Evolutionary conservation across 768 basidiomycete species (phyloP), one percentile per base, ranked within the genome.

Genomic region (Leucocoprinus sp.): DNA sequence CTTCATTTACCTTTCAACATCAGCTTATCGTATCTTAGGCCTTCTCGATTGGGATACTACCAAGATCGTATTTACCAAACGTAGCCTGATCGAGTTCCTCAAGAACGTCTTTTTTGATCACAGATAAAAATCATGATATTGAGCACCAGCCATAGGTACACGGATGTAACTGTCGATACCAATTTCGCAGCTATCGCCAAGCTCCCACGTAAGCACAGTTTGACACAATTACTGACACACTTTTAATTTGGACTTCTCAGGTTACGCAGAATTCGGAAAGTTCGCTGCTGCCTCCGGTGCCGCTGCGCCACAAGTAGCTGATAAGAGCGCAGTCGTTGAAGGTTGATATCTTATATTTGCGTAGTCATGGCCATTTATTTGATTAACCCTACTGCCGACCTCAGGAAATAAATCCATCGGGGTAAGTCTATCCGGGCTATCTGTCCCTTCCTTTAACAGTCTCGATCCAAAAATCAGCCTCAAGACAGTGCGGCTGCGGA

Each of bases 1-100:
- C 18, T 12, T 18, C 11, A 19, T 7, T 26, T 14, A 9, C 23
- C 24, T 17, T 38, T 37, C 23, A 17, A 27, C 19, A 28, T 8
- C 4, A 41, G 11, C 23, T 27, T 40, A 26, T 18, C 14, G 11
- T 14, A 18, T 33, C 35, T 45, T 42, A 86, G 85, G 84, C 50
- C 75, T 84, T 78, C 67, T 89, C 52, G 86, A 89, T 62, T 88
- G 86, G 85, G 86, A 88, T 56, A 59, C 64, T 9, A 85, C 82
- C 38, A 76, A 63, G 49, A 84, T 89, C 50, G 77, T 89, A 22
- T 88, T 89, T 58, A 88, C 84, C 11, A 89, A 89, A 56, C 76
- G 86, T 31, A 67, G 76, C 34, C 64, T 89, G 51, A 68, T 87
- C 42, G 85, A 88, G 54, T 89, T 89, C 58, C 65, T 89, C 52